phyloP scores from a whole-genome alignment of 192 early-diverging fungal species.

The Coemansia sp. region DNA sequence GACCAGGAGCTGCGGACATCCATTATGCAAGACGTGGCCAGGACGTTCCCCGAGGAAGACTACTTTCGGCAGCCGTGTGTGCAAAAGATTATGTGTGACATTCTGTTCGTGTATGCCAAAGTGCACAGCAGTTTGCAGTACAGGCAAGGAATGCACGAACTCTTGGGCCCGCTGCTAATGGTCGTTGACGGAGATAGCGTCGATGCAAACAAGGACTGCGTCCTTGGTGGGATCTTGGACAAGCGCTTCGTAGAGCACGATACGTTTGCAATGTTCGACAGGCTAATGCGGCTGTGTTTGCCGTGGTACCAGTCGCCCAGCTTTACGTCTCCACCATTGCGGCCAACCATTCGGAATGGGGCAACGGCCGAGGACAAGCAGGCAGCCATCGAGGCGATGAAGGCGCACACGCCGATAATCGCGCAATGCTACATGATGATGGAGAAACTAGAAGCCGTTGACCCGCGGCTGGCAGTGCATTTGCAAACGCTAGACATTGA shows the following conservation, averaged over 20 bases:
- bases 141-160: constrained; percentile 98
- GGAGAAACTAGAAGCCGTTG: constrained; percentile 69
- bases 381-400: constrained; percentile 3
- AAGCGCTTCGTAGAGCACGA: constrained; percentile 85
- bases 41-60: constrained; percentile 91
- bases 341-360: background rate
- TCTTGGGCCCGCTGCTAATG: constrained; percentile 81
- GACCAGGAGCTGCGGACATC: constrained; percentile 83
- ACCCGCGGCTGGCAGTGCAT: constrained; percentile 73
- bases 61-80: constrained; percentile 70
- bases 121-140: constrained; percentile 87
- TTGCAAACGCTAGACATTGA: constrained; percentile 78
- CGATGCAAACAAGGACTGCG: constrained; percentile 26
- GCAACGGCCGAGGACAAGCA: background rate
- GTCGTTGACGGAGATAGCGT: constrained; percentile 74
- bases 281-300: constrained; percentile 78
- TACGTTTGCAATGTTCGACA: constrained; percentile 77
- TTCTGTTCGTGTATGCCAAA: constrained; percentile 92
- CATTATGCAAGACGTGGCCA: constrained; percentile 88
- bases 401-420: constrained; percentile 66
- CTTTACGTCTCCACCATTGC: constrained; percentile 23
- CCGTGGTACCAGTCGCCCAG: constrained; percentile 86
- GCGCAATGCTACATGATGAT: constrained; percentile 74
- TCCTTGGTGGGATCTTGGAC: constrained; percentile 59
- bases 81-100: constrained; percentile 72